These are phyloP conservation scores for Naegleria gruberi DNA, from an alignment of 208 protist species.

Conservation along the genomic window DNA sequence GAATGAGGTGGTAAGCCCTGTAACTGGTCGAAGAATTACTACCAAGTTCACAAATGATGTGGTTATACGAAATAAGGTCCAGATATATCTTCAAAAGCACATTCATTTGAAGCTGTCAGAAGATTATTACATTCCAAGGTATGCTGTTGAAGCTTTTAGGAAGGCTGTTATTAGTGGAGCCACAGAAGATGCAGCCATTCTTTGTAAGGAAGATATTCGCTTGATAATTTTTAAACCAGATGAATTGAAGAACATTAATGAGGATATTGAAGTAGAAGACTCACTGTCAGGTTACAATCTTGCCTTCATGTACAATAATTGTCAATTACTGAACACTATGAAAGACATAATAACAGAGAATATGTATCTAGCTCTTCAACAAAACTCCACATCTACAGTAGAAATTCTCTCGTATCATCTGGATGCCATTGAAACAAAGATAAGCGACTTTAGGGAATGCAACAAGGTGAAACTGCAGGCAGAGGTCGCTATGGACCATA, in stretches of 20 bases:
- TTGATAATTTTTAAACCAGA: background rate
- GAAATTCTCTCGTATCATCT: background rate
- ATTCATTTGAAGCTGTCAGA: background rate
- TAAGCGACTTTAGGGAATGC: background rate
- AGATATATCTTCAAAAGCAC: background rate
- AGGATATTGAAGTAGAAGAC: background rate
- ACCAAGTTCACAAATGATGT: background rate
- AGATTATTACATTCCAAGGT: background rate
- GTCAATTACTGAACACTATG: background rate
- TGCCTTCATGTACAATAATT: background rate
- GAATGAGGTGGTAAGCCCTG: background rate
- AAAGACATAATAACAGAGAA: background rate
- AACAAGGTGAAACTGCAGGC: no score
- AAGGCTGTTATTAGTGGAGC: background rate
- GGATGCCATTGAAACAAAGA: background rate
- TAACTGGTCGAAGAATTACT: background rate
- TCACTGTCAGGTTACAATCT: background rate
- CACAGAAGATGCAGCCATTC: background rate
- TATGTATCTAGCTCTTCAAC: background rate
- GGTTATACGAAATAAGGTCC: background rate
- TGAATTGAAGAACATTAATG: background rate
- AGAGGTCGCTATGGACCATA: no score
- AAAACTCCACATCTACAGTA: background rate
- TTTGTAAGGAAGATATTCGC: background rate
- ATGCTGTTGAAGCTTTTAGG: background rate